phyloP scores from a whole-genome alignment of 106 monocot genomes.

The Dendrobium officinale region DNA sequence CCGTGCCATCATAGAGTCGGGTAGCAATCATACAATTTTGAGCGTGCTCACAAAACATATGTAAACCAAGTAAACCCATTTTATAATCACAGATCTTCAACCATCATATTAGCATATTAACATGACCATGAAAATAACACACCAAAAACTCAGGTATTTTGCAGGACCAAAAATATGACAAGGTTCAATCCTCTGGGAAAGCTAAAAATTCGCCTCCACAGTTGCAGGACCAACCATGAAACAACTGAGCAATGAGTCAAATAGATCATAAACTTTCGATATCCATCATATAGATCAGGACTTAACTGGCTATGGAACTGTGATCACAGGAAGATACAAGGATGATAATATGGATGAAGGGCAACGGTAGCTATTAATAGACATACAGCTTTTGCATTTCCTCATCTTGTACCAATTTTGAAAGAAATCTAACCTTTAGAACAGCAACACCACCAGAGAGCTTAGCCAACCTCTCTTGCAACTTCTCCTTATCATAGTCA shows the following conservation, averaged over 20 bases:
- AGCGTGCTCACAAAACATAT: no score
- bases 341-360: neutral
- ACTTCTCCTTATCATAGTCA: constrained; percentile 67
- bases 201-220: no score
- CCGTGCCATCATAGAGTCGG: neutral
- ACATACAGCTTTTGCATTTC: neutral
- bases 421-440: constrained; percentile 31
- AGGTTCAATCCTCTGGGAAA: neutral
- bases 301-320: no score
- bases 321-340: no score
- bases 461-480: constrained; percentile 68
- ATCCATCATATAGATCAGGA: no score
- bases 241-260: no score
- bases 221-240: no score
- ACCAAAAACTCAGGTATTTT: neutral
- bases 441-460: constrained; percentile 80
- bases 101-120: neutral
- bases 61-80: no score
- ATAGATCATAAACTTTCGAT: no score
- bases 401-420: neutral
- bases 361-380: neutral
- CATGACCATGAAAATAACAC: neutral
- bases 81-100: neutral
- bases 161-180: neutral
- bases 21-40: no score